These are phyloP conservation scores for Salvia sclarea DNA, from an alignment of 305 asterid species.

Conservation along the genomic window DNA sequence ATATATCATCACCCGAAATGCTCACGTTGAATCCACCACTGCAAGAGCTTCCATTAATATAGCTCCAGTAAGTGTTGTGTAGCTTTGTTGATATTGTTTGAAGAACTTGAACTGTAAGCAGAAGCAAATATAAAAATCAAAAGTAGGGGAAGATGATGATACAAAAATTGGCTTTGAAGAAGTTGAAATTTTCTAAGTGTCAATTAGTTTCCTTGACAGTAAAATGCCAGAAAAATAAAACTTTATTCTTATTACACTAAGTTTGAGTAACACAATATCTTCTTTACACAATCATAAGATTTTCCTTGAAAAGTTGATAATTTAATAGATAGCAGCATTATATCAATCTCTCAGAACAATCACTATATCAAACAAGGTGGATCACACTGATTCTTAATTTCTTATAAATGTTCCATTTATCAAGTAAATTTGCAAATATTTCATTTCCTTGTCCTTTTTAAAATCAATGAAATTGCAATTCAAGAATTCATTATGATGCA, in stretches of 20 bases:
- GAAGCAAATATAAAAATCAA: slow-evolving; percentile 6
- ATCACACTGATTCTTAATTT: not conserved
- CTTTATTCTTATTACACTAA: not conserved
- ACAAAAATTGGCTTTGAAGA: not conserved
- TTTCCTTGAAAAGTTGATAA: not conserved
- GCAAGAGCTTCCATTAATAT: slow-evolving; percentile 55
- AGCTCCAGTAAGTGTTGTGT: slow-evolving; percentile 50
- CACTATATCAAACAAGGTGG: not conserved
- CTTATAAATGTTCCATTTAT: not conserved
- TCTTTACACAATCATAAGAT: not conserved
- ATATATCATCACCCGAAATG: not conserved
- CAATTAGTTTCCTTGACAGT: not conserved
- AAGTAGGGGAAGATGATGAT: not conserved
- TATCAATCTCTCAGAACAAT: not conserved
- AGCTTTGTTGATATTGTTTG: slow-evolving; percentile 61
- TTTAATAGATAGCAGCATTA: not conserved
- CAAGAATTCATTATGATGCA: slow-evolving; percentile 1
- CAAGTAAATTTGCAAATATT: not conserved
- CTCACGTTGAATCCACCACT: slow-evolving; percentile 47
- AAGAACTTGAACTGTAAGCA: slow-evolving; percentile 58
- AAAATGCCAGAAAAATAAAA: not conserved
- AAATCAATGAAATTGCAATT: not conserved
- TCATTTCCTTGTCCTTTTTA: not conserved
- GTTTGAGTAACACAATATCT: not conserved
- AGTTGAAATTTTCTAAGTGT: not conserved